Evolutionary conservation across 2,329 filamentous ascomycete genomes (phyloP).

Genomic region (Mycosphaerella arachidis): DNA sequence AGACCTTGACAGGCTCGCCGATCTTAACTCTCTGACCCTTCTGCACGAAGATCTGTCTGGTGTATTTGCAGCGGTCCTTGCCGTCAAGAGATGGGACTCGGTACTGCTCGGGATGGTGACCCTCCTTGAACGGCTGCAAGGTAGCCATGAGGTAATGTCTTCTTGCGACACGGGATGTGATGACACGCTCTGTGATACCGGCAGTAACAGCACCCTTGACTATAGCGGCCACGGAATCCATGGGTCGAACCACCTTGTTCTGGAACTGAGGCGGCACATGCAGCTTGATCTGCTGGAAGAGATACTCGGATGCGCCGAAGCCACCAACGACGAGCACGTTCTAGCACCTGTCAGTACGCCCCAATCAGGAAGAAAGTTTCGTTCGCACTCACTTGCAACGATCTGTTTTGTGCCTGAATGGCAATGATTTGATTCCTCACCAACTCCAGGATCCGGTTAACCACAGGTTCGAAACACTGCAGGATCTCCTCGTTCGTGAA

Average conservation of each 20-base stretch:
- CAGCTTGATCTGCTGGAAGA: constrained; percentile 99
- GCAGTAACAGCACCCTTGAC: constrained; percentile 98
- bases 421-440: constrained; percentile 98
- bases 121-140: constrained; percentile 96
- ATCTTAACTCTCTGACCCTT: constrained; percentile 99
- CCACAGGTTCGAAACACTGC: constrained; percentile 97
- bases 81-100: constrained; percentile 93
- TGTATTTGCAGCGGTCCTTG: constrained; percentile 98
- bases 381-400: constrained; percentile 61
- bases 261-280: constrained; percentile 98
- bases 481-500: constrained; percentile 99
- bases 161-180: constrained; percentile 94
- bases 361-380: background rate
- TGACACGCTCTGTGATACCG: constrained; percentile 92
- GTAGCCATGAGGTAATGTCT: constrained; percentile 99
- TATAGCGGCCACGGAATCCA: constrained; percentile 98
- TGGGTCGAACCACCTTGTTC: constrained; percentile 93
- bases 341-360: constrained; percentile 38
- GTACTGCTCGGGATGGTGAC: constrained; percentile 96
- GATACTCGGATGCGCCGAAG: constrained; percentile 96
- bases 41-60: constrained; percentile 95
- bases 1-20: constrained; percentile 97
- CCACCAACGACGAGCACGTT: constrained; percentile 97
- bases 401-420: constrained; percentile 93
- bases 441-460: constrained; percentile 92